A percentile compares a stretch with the other conserved stretches of the same genome.
These are phyloP conservation scores for Hypoxylon sp. DNA, from an alignment of 2,329 filamentous ascomycete species.

Conservation along the genomic window DNA sequence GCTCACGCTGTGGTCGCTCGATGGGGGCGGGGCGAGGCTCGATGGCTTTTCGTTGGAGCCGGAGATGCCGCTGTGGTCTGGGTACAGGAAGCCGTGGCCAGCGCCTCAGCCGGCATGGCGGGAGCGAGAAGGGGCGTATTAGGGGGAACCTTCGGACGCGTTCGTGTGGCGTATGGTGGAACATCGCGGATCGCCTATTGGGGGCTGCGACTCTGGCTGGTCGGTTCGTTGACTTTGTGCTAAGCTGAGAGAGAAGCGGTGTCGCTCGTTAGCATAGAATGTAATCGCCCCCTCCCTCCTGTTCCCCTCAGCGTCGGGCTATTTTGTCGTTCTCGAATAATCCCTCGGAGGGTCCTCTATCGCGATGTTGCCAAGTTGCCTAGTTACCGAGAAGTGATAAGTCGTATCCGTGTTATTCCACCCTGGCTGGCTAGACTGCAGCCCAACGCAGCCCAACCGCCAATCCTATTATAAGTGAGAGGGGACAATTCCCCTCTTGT, in stretches of 20 bases:
- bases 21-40: constrained; percentile 69
- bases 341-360: not conserved
- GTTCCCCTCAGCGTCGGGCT: constrained; percentile 7
- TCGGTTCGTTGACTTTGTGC: constrained; percentile 7
- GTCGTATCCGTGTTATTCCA: constrained; percentile 26
- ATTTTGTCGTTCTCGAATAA: constrained; percentile 1
- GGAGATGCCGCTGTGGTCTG: constrained; percentile 46
- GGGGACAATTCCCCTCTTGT: not conserved
- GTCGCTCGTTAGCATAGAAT: not conserved
- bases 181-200: constrained; percentile 11
- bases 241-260: not conserved
- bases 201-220: constrained; percentile 1
- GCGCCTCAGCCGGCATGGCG: constrained; percentile 45
- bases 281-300: constrained; percentile 2
- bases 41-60: constrained; percentile 56
- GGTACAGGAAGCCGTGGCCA: constrained; percentile 46
- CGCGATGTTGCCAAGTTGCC: constrained; percentile 1
- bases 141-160: constrained; percentile 3
- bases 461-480: not conserved
- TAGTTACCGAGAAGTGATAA: constrained; percentile 19
- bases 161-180: not conserved
- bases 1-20: constrained; percentile 77
- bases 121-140: constrained; percentile 44
- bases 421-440: constrained; percentile 14
- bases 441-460: constrained; percentile 5